Evolutionary conservation across 305 asterid species (phyloP), one percentile per base, ranked within the genome.

Genomic region (Fraxinus paxiana): DNA sequence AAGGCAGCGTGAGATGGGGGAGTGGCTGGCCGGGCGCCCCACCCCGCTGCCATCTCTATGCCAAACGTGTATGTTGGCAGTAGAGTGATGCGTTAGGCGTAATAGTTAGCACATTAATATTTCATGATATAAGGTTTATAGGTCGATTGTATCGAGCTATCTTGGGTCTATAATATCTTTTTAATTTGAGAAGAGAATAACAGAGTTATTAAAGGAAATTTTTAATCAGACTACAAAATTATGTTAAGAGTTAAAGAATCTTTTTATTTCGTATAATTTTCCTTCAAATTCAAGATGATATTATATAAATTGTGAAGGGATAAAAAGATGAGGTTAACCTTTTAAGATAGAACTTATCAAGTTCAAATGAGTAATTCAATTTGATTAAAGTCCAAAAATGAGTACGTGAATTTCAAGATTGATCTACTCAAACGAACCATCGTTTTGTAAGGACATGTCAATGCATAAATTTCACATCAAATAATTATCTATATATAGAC

Each of bases 251-350:
- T 51, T 5, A n/a, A 54, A 54, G 1, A 54, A 54, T 54, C 28
- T 54, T 54, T 54, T 17, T 54, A 54, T 54, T 54, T 54, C 65
- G 4, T 6, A 56, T 6, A 56, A 18, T 17, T 56, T 56, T 56
- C 67, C 67, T 17, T 48, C 67, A 90, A 73, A 51, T 90, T 90
- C 8, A 38, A 89, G 86, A 38, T 87, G 94, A 41, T 87, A 87
- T 37, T 10, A 73, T 37, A 48, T 17, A 15, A 48, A 48, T 48
- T 48, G 6, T 48, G 18, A 48, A 1, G 1, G 20, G 20, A 15
- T 48, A 4, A 43, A 41, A 43, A 43, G 1, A 10, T 12, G 54
- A 43, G 51, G 17, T 43, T 43, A 2, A 43, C 54, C 1, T 10
- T 43, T 38, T 12, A 43, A 43, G 5, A 12, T 43, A 12, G 54